A percentile compares a stretch with the other conserved stretches of the same genome.
phyloP scores from a whole-genome alignment of 768 basidiomycete species.

The Trametes elegans region DNA sequence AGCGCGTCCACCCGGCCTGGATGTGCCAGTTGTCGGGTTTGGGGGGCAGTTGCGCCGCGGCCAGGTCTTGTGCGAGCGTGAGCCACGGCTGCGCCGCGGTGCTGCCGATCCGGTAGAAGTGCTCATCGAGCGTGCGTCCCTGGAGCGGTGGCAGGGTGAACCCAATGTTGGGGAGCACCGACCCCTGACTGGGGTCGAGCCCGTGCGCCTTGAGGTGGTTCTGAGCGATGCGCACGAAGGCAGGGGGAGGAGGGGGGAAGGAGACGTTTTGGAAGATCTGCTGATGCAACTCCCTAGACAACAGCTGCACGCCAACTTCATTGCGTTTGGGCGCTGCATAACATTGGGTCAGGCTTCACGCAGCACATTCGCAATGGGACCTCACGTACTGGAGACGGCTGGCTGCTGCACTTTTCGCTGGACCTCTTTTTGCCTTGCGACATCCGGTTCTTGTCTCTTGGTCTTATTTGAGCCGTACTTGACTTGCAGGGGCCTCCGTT shows the following conservation, averaged over 20 bases:
- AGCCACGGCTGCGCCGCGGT: slow-evolving; percentile 77
- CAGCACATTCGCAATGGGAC: too few species aligned
- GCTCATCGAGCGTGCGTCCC: slow-evolving; percentile 79
- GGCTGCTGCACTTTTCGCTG: not conserved
- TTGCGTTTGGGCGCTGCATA: slow-evolving; percentile 62
- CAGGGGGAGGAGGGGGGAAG: slow-evolving; percentile 57
- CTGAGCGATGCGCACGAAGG: slow-evolving; percentile 71
- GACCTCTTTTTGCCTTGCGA: not conserved
- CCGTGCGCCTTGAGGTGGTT: slow-evolving; percentile 81
- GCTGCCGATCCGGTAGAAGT: slow-evolving; percentile 80
- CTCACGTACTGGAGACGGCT: not conserved
- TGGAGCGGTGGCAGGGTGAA: slow-evolving; percentile 86
- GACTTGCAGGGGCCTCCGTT: not conserved
- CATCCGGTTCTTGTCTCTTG: not conserved
- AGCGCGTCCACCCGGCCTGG: slow-evolving; percentile 90
- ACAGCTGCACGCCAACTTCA: slow-evolving; percentile 89
- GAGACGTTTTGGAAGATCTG: slow-evolving; percentile 77
- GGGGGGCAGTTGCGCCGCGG: slow-evolving; percentile 53
- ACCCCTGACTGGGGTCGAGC: slow-evolving; percentile 76
- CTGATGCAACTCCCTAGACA: slow-evolving; percentile 74
- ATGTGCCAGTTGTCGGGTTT: slow-evolving; percentile 52
- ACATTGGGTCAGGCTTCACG: not conserved
- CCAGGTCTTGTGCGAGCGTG: slow-evolving; percentile 59
- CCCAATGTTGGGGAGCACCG: slow-evolving; percentile 71
- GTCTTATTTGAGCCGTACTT: not conserved